Percentiles rank a stretch among this genome's conserved stretches.
phyloP scores from a whole-genome alignment of 371 early-diverging fungal species.

The Parasitella parasitica region DNA sequence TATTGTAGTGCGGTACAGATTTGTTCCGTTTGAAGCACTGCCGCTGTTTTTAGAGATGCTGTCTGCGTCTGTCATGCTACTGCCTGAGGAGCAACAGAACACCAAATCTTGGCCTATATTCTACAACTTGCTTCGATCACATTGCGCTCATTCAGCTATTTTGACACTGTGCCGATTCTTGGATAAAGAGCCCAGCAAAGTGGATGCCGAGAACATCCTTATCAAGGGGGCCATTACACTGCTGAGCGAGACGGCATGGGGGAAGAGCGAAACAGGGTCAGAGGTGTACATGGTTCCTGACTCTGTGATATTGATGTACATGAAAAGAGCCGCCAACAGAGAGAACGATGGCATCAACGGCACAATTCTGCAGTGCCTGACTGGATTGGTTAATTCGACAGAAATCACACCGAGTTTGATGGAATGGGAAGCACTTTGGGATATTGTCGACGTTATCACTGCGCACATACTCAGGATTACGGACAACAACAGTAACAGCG shows the following conservation, averaged over 20 bases:
- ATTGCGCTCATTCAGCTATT: conserved; percentile 64
- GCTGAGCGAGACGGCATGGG: conserved; percentile 61
- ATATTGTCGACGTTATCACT: conserved; percentile 37
- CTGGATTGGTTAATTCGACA: conserved; percentile 8
- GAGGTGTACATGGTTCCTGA: conserved; percentile 40
- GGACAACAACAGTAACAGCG: conserved; percentile 20
- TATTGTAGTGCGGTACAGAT: conserved; percentile 69
- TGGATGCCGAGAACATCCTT: conserved; percentile 26
- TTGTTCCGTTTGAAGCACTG: conserved; percentile 61
- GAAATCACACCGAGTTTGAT: conserved; percentile 26
- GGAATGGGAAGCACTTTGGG: conserved; percentile 53
- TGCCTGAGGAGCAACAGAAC: conserved; percentile 15
- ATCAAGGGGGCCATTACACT: conserved; percentile 56
- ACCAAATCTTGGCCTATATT: conserved; percentile 60
- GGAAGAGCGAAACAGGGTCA: conserved; percentile 17
- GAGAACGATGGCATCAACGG: conserved; percentile 24
- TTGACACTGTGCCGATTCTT: conserved; percentile 58
- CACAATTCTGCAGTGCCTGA: conserved; percentile 25
- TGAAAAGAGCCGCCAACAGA: conserved; percentile 30
- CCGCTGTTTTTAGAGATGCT: conserved; percentile 58
- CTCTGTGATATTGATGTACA: conserved; percentile 37
- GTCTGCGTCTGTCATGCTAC: conserved; percentile 47
- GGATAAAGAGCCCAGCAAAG: conserved; percentile 28
- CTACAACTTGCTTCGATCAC: conserved; percentile 64
- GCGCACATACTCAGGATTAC: conserved; percentile 20